Evolutionary conservation across 1,284 basidiomycete genomes (phyloP).

Genomic region (Cystobasidiaceae sp.): DNA sequence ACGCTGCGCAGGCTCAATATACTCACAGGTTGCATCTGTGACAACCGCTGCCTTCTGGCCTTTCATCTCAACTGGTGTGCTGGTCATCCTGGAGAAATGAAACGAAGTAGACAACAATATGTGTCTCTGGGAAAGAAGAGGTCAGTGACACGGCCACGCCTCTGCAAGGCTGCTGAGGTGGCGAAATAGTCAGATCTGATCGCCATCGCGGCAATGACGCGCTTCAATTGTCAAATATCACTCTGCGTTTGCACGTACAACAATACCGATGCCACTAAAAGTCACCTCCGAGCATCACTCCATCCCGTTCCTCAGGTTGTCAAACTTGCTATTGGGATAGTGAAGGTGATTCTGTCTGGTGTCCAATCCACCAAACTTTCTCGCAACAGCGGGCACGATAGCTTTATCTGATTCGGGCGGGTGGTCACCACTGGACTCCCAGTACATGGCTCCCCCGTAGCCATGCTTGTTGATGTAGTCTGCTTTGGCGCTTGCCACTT

Average conservation of each 20-base stretch:
- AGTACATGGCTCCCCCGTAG: slow-evolving; percentile 42
- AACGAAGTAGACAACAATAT: not conserved
- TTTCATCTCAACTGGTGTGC: slow-evolving; percentile 3
- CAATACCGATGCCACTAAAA: too few species aligned
- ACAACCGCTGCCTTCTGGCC: slow-evolving; percentile 7
- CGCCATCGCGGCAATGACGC: not conserved
- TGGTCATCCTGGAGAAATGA: not conserved
- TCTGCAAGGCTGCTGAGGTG: not conserved
- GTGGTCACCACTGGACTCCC: slow-evolving; percentile 47
- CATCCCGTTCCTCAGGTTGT: slow-evolving; percentile 47
- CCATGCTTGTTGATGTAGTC: slow-evolving; percentile 57
- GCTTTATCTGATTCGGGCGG: slow-evolving; percentile 7
- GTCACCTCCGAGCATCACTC: not conserved
- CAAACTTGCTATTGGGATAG: slow-evolving; percentile 50
- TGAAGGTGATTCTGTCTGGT: slow-evolving; percentile 64
- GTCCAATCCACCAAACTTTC: slow-evolving; percentile 43
- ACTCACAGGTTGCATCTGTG: slow-evolving; percentile 23
- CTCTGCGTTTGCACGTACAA: too few species aligned
- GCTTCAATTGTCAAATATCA: not conserved
- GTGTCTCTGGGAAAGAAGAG: not conserved
- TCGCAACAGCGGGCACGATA: slow-evolving; percentile 35
- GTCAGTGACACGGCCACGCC: not conserved
- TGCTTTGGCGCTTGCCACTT: slow-evolving; percentile 66
- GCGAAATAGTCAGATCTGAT: not conserved
- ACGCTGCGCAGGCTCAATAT: not conserved